Conservation (phyloP, 768 basidiomycete species). For the Kondoa subrosea region DNA sequence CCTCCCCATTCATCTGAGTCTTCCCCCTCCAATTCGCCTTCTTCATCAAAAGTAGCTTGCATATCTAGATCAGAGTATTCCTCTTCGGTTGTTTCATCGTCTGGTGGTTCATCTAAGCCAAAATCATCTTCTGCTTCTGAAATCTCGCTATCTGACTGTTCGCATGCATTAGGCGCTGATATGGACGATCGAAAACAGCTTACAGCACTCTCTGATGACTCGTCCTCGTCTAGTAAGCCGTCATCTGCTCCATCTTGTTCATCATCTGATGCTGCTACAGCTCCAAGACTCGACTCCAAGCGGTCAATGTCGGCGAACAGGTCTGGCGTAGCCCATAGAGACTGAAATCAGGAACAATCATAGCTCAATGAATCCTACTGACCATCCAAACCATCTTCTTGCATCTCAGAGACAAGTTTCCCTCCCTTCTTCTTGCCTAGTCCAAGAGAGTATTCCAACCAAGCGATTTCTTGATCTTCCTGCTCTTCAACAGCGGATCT, state of each 20-base stretch:
- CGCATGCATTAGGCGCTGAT: too few relatives aligned
- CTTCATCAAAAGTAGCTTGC: too few relatives aligned
- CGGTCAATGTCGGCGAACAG: background rate
- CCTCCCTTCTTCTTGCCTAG: constrained; percentile 36
- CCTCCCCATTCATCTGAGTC: constrained; percentile 1
- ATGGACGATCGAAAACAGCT: too few relatives aligned
- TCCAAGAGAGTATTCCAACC: constrained; percentile 62
- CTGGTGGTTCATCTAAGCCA: background rate
- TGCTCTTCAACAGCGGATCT: constrained; percentile 26
- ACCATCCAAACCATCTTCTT: constrained; percentile 77
- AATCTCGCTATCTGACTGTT: too few relatives aligned
- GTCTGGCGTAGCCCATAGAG: background rate
- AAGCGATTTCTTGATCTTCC: constrained; percentile 72
- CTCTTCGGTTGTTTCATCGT: background rate
- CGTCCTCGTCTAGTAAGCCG: too few relatives aligned
- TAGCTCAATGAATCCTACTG: constrained; percentile 12
- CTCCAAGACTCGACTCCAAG: background rate
- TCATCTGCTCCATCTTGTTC: too few relatives aligned
- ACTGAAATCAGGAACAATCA: too few relatives aligned
- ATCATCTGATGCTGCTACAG: background rate
- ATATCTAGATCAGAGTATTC: too few relatives aligned
- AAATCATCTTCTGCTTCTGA: background rate
- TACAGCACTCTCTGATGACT: too few relatives aligned
- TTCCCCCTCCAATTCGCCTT: too few relatives aligned
- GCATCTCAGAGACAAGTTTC: constrained; percentile 38